Base-by-base conservation (phyloP, 169 alveolate genomes). In the Plasmodium reichenowi region DNA sequence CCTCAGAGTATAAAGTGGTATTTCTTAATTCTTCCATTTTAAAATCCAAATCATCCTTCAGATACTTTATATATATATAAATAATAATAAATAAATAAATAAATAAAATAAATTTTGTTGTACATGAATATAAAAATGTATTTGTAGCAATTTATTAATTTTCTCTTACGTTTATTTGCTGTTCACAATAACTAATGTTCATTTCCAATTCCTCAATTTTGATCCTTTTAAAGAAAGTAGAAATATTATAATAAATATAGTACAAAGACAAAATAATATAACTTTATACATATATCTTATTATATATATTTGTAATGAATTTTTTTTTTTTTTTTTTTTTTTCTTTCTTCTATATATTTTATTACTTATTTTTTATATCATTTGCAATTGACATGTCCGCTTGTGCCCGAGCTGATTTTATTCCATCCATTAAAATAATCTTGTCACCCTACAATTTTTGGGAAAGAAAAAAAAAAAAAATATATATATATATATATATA, bases 361-460 rank as follows among this genome's bases (percentile, higher is more conserved):
- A 32, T 78, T 78, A 78, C 89, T 50, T 78, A 50, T 78, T 78
- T 59, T 64, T 43, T 52, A 78, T 78, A 4, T 78, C 76, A n/a
- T 75, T 78, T 13, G 89, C 89, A 50, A 64, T 78, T n/a, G 89
- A 78, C 17, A 78, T n/a, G 13, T 78, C 89, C 13, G 89, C 54
- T 50, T 78, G 89, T 10, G 89, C 76, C 59, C 59, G 64, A 15
- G 78, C 62, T 29, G 89, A 63, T 58, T 78, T 78, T 38, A 78
- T 70, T 20, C 32, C 89, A n/a, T 78, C 89, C 89, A 78, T 78
- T 47, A 78, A 22, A 22, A 78, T 78, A 10, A 78, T 78, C 26
- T 78, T 78, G 76, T 78, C 89, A 20, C 89, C 89, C 89, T 76
- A 60, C 22, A 60, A 20, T 60, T 6, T 15, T 15, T 15, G 13